Percentiles rank a stretch among this genome's conserved stretches.
These are phyloP conservation scores for Peronospora farinosa DNA, from an alignment of 352 stramenopile genomes.

Conservation along the genomic window DNA sequence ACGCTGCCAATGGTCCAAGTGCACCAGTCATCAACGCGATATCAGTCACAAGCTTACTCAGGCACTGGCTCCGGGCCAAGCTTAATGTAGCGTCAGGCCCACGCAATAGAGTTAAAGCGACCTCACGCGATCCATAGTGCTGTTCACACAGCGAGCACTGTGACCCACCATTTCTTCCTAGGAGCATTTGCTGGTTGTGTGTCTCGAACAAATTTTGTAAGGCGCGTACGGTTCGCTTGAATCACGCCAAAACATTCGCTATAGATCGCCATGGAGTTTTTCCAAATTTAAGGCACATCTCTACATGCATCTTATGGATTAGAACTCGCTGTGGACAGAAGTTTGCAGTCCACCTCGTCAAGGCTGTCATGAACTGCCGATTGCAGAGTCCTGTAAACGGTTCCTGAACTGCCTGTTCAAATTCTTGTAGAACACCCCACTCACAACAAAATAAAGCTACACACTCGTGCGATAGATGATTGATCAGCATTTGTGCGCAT, in stretches of 20 bases:
- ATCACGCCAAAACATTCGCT: slow-evolving; percentile 15
- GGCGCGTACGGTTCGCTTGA: slow-evolving; percentile 13
- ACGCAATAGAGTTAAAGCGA: slow-evolving; percentile 4
- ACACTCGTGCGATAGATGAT: slow-evolving; percentile 1
- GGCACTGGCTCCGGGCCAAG: no score
- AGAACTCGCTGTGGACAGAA: slow-evolving; percentile 19
- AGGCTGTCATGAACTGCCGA: slow-evolving; percentile 15
- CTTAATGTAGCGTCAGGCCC: no score
- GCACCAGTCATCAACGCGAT: no score
- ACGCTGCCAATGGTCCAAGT: no score
- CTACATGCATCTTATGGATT: slow-evolving; percentile 24
- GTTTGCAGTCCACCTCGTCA: slow-evolving; percentile 17
- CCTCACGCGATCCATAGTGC: slow-evolving; percentile 20
- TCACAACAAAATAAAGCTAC: slow-evolving; percentile 3
- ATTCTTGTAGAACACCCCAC: slow-evolving; percentile 11
- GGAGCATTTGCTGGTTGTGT: slow-evolving; percentile 9
- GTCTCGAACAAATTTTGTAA: slow-evolving; percentile 18
- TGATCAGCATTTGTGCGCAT: slow-evolving; percentile 10
- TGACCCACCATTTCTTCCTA: slow-evolving; percentile 30
- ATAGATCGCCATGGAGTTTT: slow-evolving; percentile 25
- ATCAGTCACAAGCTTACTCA: no score
- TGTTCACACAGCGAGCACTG: slow-evolving; percentile 24
- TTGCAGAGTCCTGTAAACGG: slow-evolving; percentile 23
- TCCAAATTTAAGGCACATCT: slow-evolving; percentile 24
- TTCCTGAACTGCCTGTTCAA: slow-evolving; percentile 21